Percentiles rank a stretch among this genome's conserved stretches.
phyloP scores from a whole-genome alignment of 179 eudicot genomes.

The Silene vulgaris region DNA sequence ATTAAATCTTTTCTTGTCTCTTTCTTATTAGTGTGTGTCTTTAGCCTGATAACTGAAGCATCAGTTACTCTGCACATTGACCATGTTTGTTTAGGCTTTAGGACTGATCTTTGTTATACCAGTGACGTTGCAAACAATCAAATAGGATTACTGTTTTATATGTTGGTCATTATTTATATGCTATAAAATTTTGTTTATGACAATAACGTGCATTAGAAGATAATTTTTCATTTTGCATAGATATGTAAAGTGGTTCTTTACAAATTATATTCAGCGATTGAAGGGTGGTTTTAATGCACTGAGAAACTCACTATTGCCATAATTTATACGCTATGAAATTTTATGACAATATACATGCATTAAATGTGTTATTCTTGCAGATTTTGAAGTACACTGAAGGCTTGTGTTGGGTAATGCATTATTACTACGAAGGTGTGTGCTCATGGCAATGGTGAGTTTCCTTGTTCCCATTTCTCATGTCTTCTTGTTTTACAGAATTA shows the following conservation, averaged over 20 bases:
- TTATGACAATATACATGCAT: no score
- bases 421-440: conserved; percentile 97
- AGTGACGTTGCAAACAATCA: no score
- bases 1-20: no score
- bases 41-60: no score
- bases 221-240: not conserved
- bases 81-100: no score
- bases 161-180: not conserved
- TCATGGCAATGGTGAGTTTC: conserved; percentile 86
- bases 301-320: not conserved
- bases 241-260: not conserved
- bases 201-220: not conserved
- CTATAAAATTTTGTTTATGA: not conserved
- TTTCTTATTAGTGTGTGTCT: no score
- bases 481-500: not conserved
- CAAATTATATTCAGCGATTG: not conserved
- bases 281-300: not conserved
- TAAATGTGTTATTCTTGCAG: conserved; percentile 31
- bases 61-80: no score
- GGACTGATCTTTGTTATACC: no score
- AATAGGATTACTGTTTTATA: no score
- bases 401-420: conserved; percentile 97
- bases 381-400: conserved; percentile 82
- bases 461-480: not conserved
- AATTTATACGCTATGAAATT: not conserved